These are phyloP conservation scores for Taxawa tesnikishii DNA, from an alignment of 2,329 filamentous ascomycete genomes.

Conservation along the genomic window DNA sequence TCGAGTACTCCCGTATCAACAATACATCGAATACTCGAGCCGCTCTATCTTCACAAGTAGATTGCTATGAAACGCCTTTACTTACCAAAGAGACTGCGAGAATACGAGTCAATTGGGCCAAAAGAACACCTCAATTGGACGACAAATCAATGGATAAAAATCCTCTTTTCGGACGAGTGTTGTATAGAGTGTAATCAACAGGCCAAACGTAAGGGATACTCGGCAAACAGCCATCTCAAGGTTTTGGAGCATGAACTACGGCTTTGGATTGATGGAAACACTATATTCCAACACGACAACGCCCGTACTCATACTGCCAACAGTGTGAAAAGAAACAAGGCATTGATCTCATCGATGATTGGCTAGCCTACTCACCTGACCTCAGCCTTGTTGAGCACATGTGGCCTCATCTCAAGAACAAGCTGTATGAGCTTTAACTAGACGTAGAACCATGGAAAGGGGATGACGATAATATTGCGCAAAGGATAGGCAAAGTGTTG, in stretches of 20 bases:
- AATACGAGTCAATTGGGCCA: not conserved
- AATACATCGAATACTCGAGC: slow-evolving; percentile 1
- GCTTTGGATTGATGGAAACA: not conserved
- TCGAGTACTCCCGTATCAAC: not conserved
- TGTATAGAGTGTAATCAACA: not conserved
- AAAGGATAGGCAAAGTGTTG: slow-evolving; percentile 2
- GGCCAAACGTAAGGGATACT: not conserved
- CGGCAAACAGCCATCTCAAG: not conserved
- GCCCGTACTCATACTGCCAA: slow-evolving; percentile 1
- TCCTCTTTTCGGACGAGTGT: slow-evolving; percentile 3
- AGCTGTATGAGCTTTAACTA: slow-evolving; percentile 2
- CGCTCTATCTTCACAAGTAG: not conserved
- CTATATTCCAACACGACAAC: not conserved
- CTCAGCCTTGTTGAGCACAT: slow-evolving; percentile 3
- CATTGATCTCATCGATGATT: not conserved
- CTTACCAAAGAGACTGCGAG: not conserved
- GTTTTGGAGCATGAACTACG: not conserved
- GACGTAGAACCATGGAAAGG: slow-evolving; percentile 3
- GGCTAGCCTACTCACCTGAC: slow-evolving; percentile 1
- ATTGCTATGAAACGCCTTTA: slow-evolving; percentile 2
- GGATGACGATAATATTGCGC: not conserved
- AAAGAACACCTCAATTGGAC: not conserved
- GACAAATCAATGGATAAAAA: not conserved
- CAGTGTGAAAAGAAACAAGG: not conserved
- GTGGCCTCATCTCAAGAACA: slow-evolving; percentile 2